Percentiles rank a stretch among this genome's conserved stretches.
Conservation (phyloP, 768 basidiomycete genomes). For the Suillus clintonianus region DNA sequence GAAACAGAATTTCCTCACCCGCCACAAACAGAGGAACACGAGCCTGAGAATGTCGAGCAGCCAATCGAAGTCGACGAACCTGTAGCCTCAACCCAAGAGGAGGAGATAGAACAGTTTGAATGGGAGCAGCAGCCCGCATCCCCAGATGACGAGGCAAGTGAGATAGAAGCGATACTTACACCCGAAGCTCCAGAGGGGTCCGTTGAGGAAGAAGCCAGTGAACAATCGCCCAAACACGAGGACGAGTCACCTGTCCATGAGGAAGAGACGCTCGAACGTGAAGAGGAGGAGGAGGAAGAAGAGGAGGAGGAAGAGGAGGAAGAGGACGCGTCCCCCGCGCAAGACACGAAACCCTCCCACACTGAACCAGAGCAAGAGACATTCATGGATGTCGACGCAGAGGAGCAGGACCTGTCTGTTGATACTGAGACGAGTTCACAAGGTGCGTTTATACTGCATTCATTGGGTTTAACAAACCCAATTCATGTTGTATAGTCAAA, state of each 20-base stretch:
- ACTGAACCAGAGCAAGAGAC: conserved; percentile 36
- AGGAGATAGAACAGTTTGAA: background rate
- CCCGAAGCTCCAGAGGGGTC: background rate
- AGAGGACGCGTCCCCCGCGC: background rate
- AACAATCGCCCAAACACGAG: background rate
- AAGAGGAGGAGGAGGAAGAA: background rate
- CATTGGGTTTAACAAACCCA: background rate
- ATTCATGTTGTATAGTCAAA: conserved; percentile 45
- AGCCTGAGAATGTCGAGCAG: background rate
- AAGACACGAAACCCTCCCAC: conserved; percentile 27
- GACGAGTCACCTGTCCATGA: background rate
- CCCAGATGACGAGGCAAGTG: background rate
- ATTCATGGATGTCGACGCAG: conserved; percentile 20
- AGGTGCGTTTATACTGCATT: background rate
- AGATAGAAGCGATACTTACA: conserved; percentile 2
- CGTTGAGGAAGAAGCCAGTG: background rate
- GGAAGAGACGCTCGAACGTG: background rate
- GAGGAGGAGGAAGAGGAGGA: background rate
- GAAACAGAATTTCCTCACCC: background rate
- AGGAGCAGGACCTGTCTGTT: background rate
- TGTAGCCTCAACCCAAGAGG: background rate
- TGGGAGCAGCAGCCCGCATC: background rate
- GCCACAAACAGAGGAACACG: background rate
- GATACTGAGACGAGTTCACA: background rate
- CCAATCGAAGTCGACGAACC: background rate